Base-by-base conservation (phyloP, 768 basidiomycete species). In the Tylopilus subfusipes region DNA sequence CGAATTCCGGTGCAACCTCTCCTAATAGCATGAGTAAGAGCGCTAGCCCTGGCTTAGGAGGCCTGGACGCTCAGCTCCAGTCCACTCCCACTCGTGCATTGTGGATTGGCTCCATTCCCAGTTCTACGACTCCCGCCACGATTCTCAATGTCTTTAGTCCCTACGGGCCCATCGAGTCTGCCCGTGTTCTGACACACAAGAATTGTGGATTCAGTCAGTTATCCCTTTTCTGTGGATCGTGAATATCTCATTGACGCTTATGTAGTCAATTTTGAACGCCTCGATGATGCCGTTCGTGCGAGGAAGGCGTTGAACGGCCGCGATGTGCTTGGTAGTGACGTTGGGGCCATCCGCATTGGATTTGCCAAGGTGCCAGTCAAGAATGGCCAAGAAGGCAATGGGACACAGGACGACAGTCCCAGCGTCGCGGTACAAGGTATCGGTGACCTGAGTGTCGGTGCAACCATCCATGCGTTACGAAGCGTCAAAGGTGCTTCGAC, bases 41-140 rank as follows among this genome's bases (percentile, higher is more conserved):
- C 43, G 69, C 74, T 22, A 82, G 77, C 60, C 76, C 81, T 5
- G 79, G 79, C 38, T 65, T 88, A 43, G 84, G 81, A 25, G 83
- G 83, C 46, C 81, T 92, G 79, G 92, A 93, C 58, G 85, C 88
- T 10, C 91, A 93, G 68, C 73, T 93, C 22, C 93, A 95, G 69
- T 88, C 89, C 10, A 86, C 90, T 38, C 97, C 97, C 5, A 98
- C 97, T 2, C 78, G 97, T 54, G 96, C 96, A 2, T 79, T 98
- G 21, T 99, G 97, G 96, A 91, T 99, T 64, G 97, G 97, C 6
- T 93, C 91, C 40, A 97, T 99, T 63, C 97, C 97, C 11, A 89
- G 89, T 3, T 90, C 90, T 4, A 98, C 96, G 12, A 97, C 93
- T 6, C 93, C 97, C 9, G 90, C 91, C 3, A 95, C 93, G 2